phyloP scores from a whole-genome alignment of 1,284 basidiomycete genomes.

The Ganoderma lucidum region DNA sequence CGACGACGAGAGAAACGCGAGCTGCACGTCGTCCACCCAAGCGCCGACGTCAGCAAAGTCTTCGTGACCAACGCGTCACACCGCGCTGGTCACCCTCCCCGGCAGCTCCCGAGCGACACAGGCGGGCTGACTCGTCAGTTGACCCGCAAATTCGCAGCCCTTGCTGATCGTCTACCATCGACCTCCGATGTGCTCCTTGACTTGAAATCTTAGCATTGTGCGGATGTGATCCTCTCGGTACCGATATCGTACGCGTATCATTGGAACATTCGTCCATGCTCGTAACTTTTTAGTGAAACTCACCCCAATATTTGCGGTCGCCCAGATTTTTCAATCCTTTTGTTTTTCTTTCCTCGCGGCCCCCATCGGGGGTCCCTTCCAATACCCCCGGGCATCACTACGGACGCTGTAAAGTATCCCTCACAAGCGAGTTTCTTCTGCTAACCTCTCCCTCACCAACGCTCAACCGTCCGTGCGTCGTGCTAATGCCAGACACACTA shows the following conservation, averaged over 20 bases:
- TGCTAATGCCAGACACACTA: conserved; percentile 9
- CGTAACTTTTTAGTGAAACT: background rate
- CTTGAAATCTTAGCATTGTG: background rate
- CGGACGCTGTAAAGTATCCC: conserved; percentile 9
- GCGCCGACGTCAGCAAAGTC: conserved; percentile 24
- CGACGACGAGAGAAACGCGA: conserved; percentile 10
- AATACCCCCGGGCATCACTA: conserved; percentile 14
- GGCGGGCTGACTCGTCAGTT: background rate
- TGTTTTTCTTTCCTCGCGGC: background rate
- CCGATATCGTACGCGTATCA: background rate
- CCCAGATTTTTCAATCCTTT: background rate
- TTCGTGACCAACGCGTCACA: conserved; percentile 17
- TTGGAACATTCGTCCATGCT: background rate
- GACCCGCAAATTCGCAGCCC: background rate
- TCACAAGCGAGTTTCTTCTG: background rate
- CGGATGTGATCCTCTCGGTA: background rate
- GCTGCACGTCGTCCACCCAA: background rate
- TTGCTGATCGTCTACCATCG: background rate
- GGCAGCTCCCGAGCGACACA: conserved; percentile 1
- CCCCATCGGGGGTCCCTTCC: background rate
- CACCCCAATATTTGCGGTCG: conserved; percentile 1
- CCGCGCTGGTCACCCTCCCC: conserved; percentile 7
- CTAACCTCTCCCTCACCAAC: background rate
- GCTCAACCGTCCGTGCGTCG: conserved; percentile 13
- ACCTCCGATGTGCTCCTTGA: background rate